These are phyloP conservation scores for Vigna angularis DNA, from an alignment of 306 rosid genomes.

Conservation along the genomic window DNA sequence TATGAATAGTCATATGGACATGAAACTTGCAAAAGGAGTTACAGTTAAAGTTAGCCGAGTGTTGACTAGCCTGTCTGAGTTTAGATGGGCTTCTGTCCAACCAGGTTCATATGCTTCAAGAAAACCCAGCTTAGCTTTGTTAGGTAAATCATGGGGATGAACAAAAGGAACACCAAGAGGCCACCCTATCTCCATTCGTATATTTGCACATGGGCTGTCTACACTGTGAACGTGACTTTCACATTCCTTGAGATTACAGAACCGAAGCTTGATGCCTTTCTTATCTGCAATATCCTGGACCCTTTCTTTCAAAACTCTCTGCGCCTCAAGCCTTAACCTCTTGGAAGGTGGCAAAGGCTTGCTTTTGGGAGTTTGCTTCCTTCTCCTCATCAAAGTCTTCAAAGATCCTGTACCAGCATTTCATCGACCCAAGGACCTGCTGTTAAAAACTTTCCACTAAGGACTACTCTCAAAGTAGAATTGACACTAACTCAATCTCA, in stretches of 20 bases:
- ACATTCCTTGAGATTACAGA: constrained; percentile 96
- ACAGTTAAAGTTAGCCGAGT: constrained; percentile 66
- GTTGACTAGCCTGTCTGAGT: constrained; percentile 89
- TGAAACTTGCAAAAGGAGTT: constrained; percentile 58
- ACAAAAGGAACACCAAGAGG: constrained; percentile 98
- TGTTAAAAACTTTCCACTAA: constrained; percentile 86
- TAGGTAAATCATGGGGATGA: constrained; percentile 98
- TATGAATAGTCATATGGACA: constrained; percentile 42
- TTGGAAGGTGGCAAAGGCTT: constrained; percentile 98
- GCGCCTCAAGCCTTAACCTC: constrained; percentile 98
- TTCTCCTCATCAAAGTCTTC: constrained; percentile 74
- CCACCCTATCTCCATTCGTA: constrained; percentile 95
- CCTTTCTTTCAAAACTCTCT: constrained; percentile 92
- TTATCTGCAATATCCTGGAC: constrained; percentile 98
- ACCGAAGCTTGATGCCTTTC: constrained; percentile 96
- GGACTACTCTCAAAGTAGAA: constrained; percentile 61
- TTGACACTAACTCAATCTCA: constrained; percentile 45
- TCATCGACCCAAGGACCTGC: constrained; percentile 99
- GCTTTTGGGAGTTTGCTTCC: constrained; percentile 79
- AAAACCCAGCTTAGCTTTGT: constrained; percentile 95
- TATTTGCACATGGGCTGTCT: constrained; percentile 93
- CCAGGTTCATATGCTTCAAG: constrained; percentile 99
- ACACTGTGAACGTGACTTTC: constrained; percentile 80
- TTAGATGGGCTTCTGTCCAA: constrained; percentile 94
- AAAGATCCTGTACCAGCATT: constrained; percentile 99